These are phyloP conservation scores for Coemansia sp. DNA, from an alignment of 192 early-diverging fungal genomes.

Conservation along the genomic window DNA sequence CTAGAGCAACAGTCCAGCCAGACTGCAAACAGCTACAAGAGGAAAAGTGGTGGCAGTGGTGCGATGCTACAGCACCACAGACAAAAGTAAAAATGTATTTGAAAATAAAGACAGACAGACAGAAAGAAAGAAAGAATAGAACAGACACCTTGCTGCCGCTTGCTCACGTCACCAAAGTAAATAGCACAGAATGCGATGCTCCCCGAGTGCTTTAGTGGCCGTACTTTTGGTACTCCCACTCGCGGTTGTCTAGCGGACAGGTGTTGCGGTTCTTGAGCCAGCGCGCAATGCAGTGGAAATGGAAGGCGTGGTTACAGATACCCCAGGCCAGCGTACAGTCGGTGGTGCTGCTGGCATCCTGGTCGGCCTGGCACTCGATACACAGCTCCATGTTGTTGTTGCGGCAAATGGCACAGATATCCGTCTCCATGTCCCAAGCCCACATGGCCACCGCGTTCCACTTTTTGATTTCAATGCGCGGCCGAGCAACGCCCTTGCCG, in stretches of 20 bases:
- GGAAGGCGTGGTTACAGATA: conserved; percentile 97
- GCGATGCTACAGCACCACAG: no score
- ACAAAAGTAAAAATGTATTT: no score
- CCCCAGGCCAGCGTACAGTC: conserved; percentile 98
- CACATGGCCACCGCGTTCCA: conserved; percentile 99
- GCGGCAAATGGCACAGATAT: conserved; percentile 98
- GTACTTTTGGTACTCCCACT: conserved; percentile 98
- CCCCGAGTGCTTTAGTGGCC: conserved; percentile 13
- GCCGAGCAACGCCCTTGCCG: conserved; percentile 42
- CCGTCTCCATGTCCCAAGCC: conserved; percentile 99
- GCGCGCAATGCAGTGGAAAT: conserved; percentile 96
- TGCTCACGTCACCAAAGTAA: no score
- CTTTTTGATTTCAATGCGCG: conserved; percentile 97
- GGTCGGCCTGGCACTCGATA: conserved; percentile 98
- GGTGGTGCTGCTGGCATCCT: conserved; percentile 85
- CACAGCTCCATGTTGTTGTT: conserved; percentile 99
- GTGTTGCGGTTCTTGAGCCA: conserved; percentile 97
- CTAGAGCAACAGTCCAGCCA: no score
- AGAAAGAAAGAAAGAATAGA: neutral
- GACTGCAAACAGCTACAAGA: no score
- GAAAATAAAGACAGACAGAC: neutral
- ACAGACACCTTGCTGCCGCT: no score
- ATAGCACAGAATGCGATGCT: neutral
- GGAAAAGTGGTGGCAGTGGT: no score
- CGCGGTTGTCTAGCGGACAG: conserved; percentile 96